Percentiles rank a stretch among this genome's conserved stretches.
Evolutionary conservation across 805 yeast genomes (phyloP).

Genomic region (Pichia cephalocereana): DNA sequence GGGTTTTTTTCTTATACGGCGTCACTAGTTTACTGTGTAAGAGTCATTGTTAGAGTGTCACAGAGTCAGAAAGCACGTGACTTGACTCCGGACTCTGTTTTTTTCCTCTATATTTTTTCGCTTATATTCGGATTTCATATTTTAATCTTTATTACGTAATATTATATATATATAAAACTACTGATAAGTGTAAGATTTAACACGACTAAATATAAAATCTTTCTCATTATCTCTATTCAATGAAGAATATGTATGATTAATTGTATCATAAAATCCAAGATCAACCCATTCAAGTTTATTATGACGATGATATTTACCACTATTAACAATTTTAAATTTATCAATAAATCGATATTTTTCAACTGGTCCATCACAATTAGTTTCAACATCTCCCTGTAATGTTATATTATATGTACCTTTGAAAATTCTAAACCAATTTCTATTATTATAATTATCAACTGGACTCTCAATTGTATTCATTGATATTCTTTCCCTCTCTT

Average conservation of each 20-base stretch:
- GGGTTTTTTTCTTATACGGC: too few relatives aligned
- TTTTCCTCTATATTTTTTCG: too few relatives aligned
- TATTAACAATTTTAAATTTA: conserved; percentile 45
- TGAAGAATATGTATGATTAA: conserved; percentile 12
- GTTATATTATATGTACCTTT: conserved; percentile 51
- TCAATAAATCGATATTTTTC: conserved; percentile 56
- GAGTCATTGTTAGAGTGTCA: too few relatives aligned
- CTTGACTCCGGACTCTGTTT: too few relatives aligned
- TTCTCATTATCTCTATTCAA: conserved; percentile 64
- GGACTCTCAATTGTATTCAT: background rate
- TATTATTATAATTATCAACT: conserved; percentile 2
- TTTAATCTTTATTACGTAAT: too few relatives aligned
- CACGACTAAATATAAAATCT: conserved; percentile 69
- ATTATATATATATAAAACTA: too few relatives aligned
- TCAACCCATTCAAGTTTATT: conserved; percentile 65
- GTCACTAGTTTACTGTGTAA: too few relatives aligned
- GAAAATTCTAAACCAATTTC: conserved; percentile 26
- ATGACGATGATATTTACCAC: conserved; percentile 51
- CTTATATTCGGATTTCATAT: too few relatives aligned
- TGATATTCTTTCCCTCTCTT: conserved; percentile 1
- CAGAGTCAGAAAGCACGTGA: too few relatives aligned
- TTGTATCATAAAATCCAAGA: conserved; percentile 39
- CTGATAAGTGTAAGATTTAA: conserved; percentile 21
- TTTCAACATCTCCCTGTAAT: conserved; percentile 42
- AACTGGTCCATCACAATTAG: conserved; percentile 50